Conservation (phyloP, 108 stramenopile genomes). For the Cyclostephanos tholiformis region DNA sequence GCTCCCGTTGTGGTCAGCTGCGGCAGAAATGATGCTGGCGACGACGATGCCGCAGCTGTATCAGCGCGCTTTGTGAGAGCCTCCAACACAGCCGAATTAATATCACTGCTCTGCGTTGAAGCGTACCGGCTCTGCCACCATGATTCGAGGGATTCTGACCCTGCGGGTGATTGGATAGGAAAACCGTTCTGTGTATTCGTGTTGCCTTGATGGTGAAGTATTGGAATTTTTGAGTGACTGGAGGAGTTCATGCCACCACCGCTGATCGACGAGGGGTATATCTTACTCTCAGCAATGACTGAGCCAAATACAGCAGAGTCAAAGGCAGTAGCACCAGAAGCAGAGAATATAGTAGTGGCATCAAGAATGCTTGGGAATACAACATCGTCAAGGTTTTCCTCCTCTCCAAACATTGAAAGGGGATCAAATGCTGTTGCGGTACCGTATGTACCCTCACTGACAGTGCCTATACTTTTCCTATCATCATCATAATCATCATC, state of each 20-base stretch:
- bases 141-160: slow-evolving; percentile 51
- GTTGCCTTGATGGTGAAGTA: slow-evolving; percentile 4
- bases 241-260: slow-evolving; percentile 5
- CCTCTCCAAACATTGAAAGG: slow-evolving; percentile 45
- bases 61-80: slow-evolving; percentile 33
- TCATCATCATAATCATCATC: slow-evolving; percentile 7
- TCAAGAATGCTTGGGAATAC: slow-evolving; percentile 8
- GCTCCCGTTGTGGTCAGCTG: not conserved
- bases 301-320: not conserved
- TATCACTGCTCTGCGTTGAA: slow-evolving; percentile 36
- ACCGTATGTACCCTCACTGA: slow-evolving; percentile 38
- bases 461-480: not conserved
- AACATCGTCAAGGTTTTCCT: slow-evolving; percentile 11
- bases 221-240: not conserved
- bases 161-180: slow-evolving; percentile 30
- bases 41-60: not conserved
- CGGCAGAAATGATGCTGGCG: not conserved
- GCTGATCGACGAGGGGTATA: slow-evolving; percentile 27
- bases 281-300: slow-evolving; percentile 2
- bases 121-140: slow-evolving; percentile 51
- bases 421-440: slow-evolving; percentile 51
- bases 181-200: not conserved
- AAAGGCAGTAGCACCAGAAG: not conserved
- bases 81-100: slow-evolving; percentile 48
- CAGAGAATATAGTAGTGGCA: not conserved